Evolutionary conservation across 148 eudicot genomes (phyloP).

Genomic region (Diospyros kaki): DNA sequence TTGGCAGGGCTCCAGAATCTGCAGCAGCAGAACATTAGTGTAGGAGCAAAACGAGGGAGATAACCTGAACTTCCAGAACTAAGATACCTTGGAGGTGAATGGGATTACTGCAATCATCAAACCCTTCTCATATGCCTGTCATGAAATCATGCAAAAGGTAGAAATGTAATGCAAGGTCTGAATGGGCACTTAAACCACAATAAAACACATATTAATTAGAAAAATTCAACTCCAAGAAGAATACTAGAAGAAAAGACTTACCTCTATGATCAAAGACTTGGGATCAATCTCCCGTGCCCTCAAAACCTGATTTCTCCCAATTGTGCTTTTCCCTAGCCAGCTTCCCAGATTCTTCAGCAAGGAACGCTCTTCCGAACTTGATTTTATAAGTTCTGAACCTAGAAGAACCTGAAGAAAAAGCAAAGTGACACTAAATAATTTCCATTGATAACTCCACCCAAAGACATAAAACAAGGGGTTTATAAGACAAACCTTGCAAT

Average conservation of each 20-base stretch:
- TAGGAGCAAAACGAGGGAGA: no score
- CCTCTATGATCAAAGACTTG: conserved; percentile 22
- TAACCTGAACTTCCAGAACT: no score
- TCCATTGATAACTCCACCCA: background rate
- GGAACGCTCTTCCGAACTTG: conserved; percentile 21
- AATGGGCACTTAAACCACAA: background rate
- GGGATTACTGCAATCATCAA: conserved; percentile 26
- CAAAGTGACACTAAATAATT: background rate
- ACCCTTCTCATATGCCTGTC: conserved; percentile 25
- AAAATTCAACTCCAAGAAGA: background rate
- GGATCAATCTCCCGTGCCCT: conserved; percentile 26
- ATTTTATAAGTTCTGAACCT: conserved; percentile 19
- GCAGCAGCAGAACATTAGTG: background rate
- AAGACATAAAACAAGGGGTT: background rate
- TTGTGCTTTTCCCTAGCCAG: conserved; percentile 22
- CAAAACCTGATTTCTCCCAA: conserved; percentile 18
- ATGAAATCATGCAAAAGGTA: background rate
- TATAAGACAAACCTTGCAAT: conserved; percentile 17
- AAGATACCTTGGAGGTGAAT: conserved; percentile 21
- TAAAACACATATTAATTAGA: no score
- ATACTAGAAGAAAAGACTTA: background rate
- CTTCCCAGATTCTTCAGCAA: conserved; percentile 26
- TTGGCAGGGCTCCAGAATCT: conserved; percentile 22
- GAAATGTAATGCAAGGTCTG: background rate
- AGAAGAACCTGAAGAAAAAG: conserved; percentile 10